Base-by-base conservation (phyloP, 108 stramenopile species). In the Cylindrotheca fusiformis region DNA sequence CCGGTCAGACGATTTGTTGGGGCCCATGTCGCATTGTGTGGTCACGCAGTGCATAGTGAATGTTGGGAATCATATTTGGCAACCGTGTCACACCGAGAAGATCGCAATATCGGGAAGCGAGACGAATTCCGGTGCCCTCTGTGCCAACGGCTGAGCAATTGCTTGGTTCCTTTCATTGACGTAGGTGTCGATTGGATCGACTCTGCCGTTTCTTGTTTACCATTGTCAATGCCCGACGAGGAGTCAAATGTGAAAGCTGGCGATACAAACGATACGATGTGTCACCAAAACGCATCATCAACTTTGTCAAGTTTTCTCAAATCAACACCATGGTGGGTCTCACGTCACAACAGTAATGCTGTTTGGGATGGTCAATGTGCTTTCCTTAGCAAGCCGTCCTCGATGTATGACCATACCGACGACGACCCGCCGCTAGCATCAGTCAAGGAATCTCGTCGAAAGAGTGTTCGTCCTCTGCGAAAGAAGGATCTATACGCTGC, bases 401-500 rank as follows among this genome's bases (percentile, higher is more conserved):
- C 31, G 3, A 32, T 55, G 46, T 48, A 58, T 4, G 46, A 52
- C 23, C 32, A 12, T 23, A 44, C 36, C 20, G 45, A 53, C 12
- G 63, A 70, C 14, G 51, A 49, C 26, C 49, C 33, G 18, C 58
- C 45, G 25, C 60, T 27, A 24, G 26, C 21, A 29, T 19, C 52
- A 20, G 3, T 46, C 18, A 47, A 56, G 25, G 24, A 20, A 4
- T 52, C 65, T 18, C 65, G 76, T 31, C 72, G 74, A 23, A 55
- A 74, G 36, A 63, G 68, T 56, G 71, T 78, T 3, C 58, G 82
- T 63, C 66, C 80, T 8, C 71, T 88, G 22, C 68, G 83, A 3
- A 92, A 92, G 72, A 88, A 88, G 55, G 91, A 88, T 30, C 72
- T 92, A n/a, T 85, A 88, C 57, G 71, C 74, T 20, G 87, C 91